Evolutionary conservation across 1,284 basidiomycete species (phyloP).

Genomic region (Ustilago esculenta): DNA sequence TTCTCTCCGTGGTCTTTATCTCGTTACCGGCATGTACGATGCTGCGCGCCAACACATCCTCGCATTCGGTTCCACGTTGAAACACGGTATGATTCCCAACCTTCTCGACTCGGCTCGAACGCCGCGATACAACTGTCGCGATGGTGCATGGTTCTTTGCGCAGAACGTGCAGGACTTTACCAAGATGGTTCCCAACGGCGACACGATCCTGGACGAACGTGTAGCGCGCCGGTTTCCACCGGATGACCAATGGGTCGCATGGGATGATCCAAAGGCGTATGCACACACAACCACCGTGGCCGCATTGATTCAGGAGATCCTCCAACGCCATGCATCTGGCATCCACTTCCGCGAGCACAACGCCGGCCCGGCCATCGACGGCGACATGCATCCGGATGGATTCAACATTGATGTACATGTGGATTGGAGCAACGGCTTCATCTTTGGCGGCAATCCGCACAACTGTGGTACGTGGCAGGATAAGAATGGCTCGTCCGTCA

Average conservation of each 20-base stretch:
- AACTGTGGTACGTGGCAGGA: slow-evolving; percentile 66
- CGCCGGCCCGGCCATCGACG: slow-evolving; percentile 92
- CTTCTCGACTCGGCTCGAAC: slow-evolving; percentile 57
- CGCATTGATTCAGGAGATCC: slow-evolving; percentile 93
- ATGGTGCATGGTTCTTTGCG: slow-evolving; percentile 97
- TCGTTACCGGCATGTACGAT: slow-evolving; percentile 59
- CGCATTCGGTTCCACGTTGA: slow-evolving; percentile 58
- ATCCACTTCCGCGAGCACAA: slow-evolving; percentile 96
- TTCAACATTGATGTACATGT: slow-evolving; percentile 93
- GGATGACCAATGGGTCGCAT: slow-evolving; percentile 91
- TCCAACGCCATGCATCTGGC: slow-evolving; percentile 90
- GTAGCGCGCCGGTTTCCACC: slow-evolving; percentile 91
- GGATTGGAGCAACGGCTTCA: slow-evolving; percentile 92
- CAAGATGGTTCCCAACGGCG: slow-evolving; percentile 82
- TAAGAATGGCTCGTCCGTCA: slow-evolving; percentile 61
- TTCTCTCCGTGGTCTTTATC: slow-evolving; percentile 60
- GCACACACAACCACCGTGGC: slow-evolving; percentile 74
- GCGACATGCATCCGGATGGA: slow-evolving; percentile 91
- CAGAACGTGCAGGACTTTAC: slow-evolving; percentile 98
- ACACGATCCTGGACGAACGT: slow-evolving; percentile 79
- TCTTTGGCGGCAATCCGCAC: slow-evolving; percentile 80
- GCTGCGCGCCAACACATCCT: slow-evolving; percentile 58
- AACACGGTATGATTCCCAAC: slow-evolving; percentile 63
- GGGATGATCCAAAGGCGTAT: slow-evolving; percentile 82
- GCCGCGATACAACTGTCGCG: slow-evolving; percentile 81